Conservation (phyloP, 495 filamentous ascomycete species). For the Aspergillus funiculosus region DNA sequence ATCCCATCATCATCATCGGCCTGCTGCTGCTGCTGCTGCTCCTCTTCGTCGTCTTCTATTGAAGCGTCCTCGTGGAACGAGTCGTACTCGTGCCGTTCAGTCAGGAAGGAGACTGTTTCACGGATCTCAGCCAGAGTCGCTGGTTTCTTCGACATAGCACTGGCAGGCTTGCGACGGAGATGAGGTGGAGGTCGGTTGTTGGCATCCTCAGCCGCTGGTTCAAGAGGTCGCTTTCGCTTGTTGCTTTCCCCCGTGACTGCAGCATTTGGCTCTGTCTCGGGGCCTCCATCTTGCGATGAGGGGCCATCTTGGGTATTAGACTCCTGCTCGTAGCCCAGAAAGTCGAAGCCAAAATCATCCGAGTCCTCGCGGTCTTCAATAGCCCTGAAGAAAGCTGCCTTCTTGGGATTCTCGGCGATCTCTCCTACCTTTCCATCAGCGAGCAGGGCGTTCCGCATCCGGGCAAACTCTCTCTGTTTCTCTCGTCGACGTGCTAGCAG, state of each 20-base stretch:
- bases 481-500: constrained; percentile 66
- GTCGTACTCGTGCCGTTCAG: constrained; percentile 64
- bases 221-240: constrained; percentile 53
- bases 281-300: constrained; percentile 38
- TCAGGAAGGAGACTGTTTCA: constrained; percentile 70
- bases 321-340: constrained; percentile 55
- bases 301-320: constrained; percentile 34
- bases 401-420: constrained; percentile 86
- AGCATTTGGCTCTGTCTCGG: constrained; percentile 25
- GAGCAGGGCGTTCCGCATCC: constrained; percentile 84
- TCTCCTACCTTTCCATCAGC: constrained; percentile 87
- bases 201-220: constrained; percentile 37
- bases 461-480: constrained; percentile 83
- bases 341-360: constrained; percentile 71
- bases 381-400: constrained; percentile 78
- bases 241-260: constrained; percentile 26
- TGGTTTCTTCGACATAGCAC: constrained; percentile 53
- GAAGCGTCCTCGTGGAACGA: constrained; percentile 44
- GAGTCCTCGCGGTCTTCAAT: constrained; percentile 80
- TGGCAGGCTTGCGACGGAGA: constrained; percentile 57
- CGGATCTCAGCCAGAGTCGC: constrained; percentile 71
- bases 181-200: constrained; percentile 55
- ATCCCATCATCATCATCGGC: constrained; percentile 17
- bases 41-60: constrained; percentile 33
- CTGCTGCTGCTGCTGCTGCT: constrained; percentile 37